Base-by-base conservation (phyloP, 257 asterid genomes). In the Cinchona pubescens region DNA sequence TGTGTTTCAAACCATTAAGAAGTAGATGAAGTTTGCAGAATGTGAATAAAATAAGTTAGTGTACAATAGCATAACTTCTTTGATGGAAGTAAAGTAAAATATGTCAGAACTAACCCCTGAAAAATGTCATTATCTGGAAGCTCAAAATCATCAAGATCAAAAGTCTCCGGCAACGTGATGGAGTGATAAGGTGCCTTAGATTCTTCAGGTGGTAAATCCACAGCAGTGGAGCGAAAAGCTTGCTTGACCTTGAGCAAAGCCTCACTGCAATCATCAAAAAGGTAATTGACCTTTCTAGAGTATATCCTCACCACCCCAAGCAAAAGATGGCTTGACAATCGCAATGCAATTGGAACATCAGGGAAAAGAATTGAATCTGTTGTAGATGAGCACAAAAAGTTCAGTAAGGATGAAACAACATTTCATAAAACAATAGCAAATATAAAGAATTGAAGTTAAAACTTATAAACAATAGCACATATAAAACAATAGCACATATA, bases 121-220 rank as follows among this genome's bases (percentile, higher is more conserved):
- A 91, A 87, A 69, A 88, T 81, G 66, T 95, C 99, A 87, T 80
- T 95, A 79, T 95, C 99, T 66, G 99, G 98, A 82, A 93, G 89
- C 88, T 95, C 99, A 84, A 95, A 95, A 86, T 92, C 98, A 86
- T 95, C 99, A 71, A 95, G 99, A 80, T 95, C 98, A 82, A 95
- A 95, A 18, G 96, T 92, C 86, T 95, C 99, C 1, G 99, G 99
- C 88, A 95, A 82, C 43, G 99, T 92, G 84, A 95, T 93, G 71
- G 99, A 92, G 83, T 95, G 94, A 82, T 95, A 95, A 45, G 99
- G 99, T 14, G 99, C 99, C 87, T 90, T 95, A 23, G 99, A 89
- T 81, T 95, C 92, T 90, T 95, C 99, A 25, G 98, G 99, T 25
- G 98, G 99, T 72, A 95, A 85, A 86, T 95, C 99, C 78, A 95